These are phyloP conservation scores for Plenodomus lindquistii DNA, from an alignment of 2,329 filamentous ascomycete species.

Conservation along the genomic window DNA sequence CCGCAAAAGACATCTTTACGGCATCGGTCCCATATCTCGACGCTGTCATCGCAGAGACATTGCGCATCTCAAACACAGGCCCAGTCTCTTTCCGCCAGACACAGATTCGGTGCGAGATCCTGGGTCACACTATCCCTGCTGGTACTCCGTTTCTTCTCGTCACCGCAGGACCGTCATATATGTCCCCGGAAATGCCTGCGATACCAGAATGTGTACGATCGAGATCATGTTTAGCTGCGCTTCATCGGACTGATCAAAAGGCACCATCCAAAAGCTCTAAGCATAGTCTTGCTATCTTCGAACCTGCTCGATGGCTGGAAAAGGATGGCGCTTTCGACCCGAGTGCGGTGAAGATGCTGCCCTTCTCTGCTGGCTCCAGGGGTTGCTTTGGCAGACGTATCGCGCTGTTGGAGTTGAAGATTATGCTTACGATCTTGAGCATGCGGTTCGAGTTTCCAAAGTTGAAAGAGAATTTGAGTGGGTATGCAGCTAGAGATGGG, in stretches of 20 bases:
- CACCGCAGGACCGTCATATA: slow-evolving; percentile 8
- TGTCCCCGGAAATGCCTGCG: not conserved
- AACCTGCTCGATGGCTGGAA: slow-evolving; percentile 44
- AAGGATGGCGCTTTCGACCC: slow-evolving; percentile 28
- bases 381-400: slow-evolving; percentile 13
- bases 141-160: slow-evolving; percentile 8
- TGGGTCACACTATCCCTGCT: slow-evolving; percentile 5
- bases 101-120: slow-evolving; percentile 2
- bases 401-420: slow-evolving; percentile 9
- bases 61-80: slow-evolving; percentile 4
- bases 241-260: not conserved
- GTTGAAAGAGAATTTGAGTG: slow-evolving; percentile 3
- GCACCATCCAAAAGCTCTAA: not conserved
- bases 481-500: slow-evolving; percentile 5
- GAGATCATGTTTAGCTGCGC: not conserved
- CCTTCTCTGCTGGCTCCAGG: slow-evolving; percentile 9
- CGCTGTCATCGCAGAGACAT: slow-evolving; percentile 7
- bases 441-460: slow-evolving; percentile 5
- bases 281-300: slow-evolving; percentile 3
- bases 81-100: slow-evolving; percentile 8
- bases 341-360: slow-evolving; percentile 4
- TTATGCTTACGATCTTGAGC: slow-evolving; percentile 5
- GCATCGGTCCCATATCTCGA: slow-evolving; percentile 6
- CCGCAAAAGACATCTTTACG: slow-evolving; percentile 1
- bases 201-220: not conserved